phyloP scores from a whole-genome alignment of 768 basidiomycete species.

The Thelephora ganbajun region DNA sequence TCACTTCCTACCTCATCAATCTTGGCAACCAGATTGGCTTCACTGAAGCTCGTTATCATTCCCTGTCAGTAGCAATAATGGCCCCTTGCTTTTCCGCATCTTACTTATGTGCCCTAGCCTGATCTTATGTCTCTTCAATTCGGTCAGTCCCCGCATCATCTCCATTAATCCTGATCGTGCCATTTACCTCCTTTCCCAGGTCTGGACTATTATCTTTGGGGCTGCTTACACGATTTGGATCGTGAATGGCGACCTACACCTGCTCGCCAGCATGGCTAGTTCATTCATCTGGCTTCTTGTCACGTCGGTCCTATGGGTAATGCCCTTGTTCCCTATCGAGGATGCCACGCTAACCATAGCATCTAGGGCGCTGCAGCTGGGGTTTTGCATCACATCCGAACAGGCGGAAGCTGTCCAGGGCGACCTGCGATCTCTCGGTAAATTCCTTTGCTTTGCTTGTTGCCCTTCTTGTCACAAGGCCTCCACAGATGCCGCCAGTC shows the following conservation, averaged over 20 bases:
- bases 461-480: background rate
- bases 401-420: conserved; percentile 44
- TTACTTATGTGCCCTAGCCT: conserved; percentile 20
- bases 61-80: conserved; percentile 32
- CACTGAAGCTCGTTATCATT: conserved; percentile 49
- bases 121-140: conserved; percentile 47
- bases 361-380: conserved; percentile 53
- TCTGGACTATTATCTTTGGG: conserved; percentile 64
- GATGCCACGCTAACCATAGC: no score
- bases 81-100: no score
- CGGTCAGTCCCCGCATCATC: conserved; percentile 17
- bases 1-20: conserved; percentile 61
- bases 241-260: conserved; percentile 45
- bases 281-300: conserved; percentile 61
- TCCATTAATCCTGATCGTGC: background rate
- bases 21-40: conserved; percentile 51
- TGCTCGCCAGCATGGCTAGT: conserved; percentile 66
- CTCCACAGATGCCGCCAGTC: conserved; percentile 48
- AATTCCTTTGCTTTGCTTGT: conserved; percentile 10
- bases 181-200: conserved; percentile 6
- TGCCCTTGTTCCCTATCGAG: conserved; percentile 8
- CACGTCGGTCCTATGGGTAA: conserved; percentile 56
- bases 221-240: conserved; percentile 61
- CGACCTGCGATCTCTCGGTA: conserved; percentile 38
- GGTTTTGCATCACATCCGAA: conserved; percentile 49